Conservation (phyloP, 169 alveolate genomes). For the Plasmodium cynomolgi region DNA sequence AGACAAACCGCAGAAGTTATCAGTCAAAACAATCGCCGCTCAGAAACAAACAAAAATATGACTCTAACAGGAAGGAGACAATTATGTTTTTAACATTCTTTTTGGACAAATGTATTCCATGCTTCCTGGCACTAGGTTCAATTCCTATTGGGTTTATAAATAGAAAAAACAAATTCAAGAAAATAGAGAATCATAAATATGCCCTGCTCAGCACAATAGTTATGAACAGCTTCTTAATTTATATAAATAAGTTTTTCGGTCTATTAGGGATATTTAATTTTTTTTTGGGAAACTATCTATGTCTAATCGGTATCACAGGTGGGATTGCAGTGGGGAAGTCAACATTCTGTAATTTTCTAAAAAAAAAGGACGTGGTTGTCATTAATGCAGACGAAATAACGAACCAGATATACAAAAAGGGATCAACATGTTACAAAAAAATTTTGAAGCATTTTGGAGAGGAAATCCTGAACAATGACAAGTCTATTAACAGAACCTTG, state of each 20-base stretch:
- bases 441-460: constrained; percentile 81
- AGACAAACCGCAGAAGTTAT: constrained; percentile 1
- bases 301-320: constrained; percentile 85
- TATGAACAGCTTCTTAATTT: constrained; percentile 67
- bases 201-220: constrained; percentile 46
- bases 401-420: constrained; percentile 78
- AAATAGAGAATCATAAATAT: constrained; percentile 67
- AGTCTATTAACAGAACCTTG: constrained; percentile 80
- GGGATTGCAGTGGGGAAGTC: constrained; percentile 86
- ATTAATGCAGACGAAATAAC: constrained; percentile 57
- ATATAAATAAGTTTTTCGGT: constrained; percentile 53
- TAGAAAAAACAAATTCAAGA: constrained; percentile 69
- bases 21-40: neutral
- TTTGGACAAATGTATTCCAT: constrained; percentile 73
- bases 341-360: constrained; percentile 81
- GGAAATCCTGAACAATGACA: constrained; percentile 78
- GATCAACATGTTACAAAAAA: constrained; percentile 81
- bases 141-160: constrained; percentile 77
- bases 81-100: constrained; percentile 72
- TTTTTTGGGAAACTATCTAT: constrained; percentile 77
- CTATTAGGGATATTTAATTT: constrained; percentile 73
- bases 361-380: constrained; percentile 81
- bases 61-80: constrained; percentile 38
- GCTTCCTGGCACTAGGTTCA: constrained; percentile 72
- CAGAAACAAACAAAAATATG: constrained; percentile 51